Base-by-base conservation (phyloP, 1,284 basidiomycete genomes). In the Apiotrichum akiyoshidainum region DNA sequence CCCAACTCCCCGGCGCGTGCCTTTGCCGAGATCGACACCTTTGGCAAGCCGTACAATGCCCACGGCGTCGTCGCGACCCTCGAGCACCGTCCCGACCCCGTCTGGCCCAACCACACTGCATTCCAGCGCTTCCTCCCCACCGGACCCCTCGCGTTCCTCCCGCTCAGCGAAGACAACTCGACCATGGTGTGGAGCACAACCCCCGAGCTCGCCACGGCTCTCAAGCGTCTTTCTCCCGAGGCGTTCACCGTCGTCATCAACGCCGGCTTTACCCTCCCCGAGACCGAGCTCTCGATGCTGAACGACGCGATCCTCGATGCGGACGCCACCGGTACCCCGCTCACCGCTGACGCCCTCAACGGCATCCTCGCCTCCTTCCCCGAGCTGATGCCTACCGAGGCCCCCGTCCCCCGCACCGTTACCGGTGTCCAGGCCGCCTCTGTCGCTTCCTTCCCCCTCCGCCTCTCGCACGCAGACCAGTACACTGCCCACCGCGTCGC, bases 181-280 rank as follows among this genome's bases (percentile, higher is more conserved):
- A 95, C 94, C 1, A 83, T 99, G 58, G 96, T 98, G 6, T 99
- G 96, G 96, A 94, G 92, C 13, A 94, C 92, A 1, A 86, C 83
- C 55, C 92, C 93, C 0, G 71, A 81, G 10, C 81, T 95, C 8
- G 92, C 92, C 1, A 79, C 83, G 22, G 86, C 87, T 0, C 80
- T 98, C 46, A 87, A 87, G 46, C 80, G 84, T 14, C 82, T 86
- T 4, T 86, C 87, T 13, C 83, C 86, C 0, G 81, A 79, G 5
- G 84, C 89, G 17, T 79, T 99, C 26, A 80, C 83, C 1, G 78
- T 78, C 52, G 87, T 97, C 82, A 84, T 98, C 68, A 97, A 97
- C 70, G 91, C 89, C 8, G 93, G 90, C 3, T 98, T 94, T 80
- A 85, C 91, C 16, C 81, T 98, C 10, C 90, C 91, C 0, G 86